Conservation (phyloP, 164 flowering plant genomes). For the Warburgia ugandensis region DNA sequence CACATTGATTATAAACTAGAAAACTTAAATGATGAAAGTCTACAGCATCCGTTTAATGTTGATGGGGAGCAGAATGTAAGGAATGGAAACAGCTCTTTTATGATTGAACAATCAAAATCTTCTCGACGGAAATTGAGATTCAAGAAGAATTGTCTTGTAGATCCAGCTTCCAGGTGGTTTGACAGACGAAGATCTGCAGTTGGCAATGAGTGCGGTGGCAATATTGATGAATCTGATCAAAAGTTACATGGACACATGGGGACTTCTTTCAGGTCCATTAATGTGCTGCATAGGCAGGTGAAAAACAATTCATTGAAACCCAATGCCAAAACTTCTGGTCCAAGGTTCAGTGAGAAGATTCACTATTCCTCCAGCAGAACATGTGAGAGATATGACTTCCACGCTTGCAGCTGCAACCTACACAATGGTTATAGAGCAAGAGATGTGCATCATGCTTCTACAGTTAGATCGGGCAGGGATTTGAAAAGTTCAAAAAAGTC, state of each 20-base stretch:
- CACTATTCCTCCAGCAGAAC: slow-evolving; percentile 38
- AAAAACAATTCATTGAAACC: slow-evolving; percentile 39
- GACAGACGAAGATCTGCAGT: slow-evolving; percentile 30
- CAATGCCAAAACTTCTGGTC: slow-evolving; percentile 33
- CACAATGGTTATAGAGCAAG: slow-evolving; percentile 36
- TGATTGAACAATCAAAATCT: slow-evolving; percentile 40
- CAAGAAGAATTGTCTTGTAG: slow-evolving; percentile 35
- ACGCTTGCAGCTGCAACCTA: slow-evolving; percentile 57
- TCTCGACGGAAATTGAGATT: slow-evolving; percentile 39
- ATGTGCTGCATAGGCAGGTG: slow-evolving; percentile 41
- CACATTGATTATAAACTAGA: slow-evolving; percentile 2
- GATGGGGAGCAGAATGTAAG: slow-evolving; percentile 34
- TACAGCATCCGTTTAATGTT: slow-evolving; percentile 20
- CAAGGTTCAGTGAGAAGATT: slow-evolving; percentile 47
- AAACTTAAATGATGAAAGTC: slow-evolving; percentile 15
- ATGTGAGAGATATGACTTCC: slow-evolving; percentile 47
- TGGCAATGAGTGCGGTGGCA: slow-evolving; percentile 25
- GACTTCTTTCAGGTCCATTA: slow-evolving; percentile 29
- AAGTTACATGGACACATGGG: slow-evolving; percentile 25
- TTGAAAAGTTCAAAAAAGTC: slow-evolving; percentile 32
- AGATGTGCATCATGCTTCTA: slow-evolving; percentile 23
- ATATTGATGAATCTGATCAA: slow-evolving; percentile 30
- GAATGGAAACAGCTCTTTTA: slow-evolving; percentile 34
- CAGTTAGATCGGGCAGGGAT: slow-evolving; percentile 38
- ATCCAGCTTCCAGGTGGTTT: slow-evolving; percentile 38